These are phyloP conservation scores for Aspergillus nidulans DNA, from an alignment of 495 filamentous ascomycete species.

Conservation along the genomic window DNA sequence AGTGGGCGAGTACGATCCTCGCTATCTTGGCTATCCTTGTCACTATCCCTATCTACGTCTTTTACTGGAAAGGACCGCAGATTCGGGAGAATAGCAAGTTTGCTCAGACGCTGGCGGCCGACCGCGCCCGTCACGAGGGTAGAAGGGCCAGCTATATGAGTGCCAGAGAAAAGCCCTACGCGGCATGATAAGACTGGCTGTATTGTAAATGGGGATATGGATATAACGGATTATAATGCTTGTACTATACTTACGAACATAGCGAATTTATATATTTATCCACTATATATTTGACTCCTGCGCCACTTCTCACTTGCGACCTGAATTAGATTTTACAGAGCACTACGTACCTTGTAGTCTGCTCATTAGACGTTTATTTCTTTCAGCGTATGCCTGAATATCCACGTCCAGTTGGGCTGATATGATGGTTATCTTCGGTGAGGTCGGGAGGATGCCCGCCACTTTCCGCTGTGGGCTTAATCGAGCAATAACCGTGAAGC, in stretches of 20 bases:
- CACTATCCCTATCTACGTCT: constrained; percentile 46
- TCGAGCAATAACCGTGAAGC: neutral
- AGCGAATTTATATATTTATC: neutral
- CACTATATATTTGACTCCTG: too few species aligned
- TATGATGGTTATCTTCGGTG: neutral
- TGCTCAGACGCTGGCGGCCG: constrained; percentile 30
- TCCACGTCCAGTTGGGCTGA: too few species aligned
- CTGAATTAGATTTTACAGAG: too few species aligned
- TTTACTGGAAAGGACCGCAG: constrained; percentile 44
- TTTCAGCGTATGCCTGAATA: too few species aligned
- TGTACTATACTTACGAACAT: neutral
- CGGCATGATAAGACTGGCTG: neutral
- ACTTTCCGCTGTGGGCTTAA: neutral
- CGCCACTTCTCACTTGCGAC: too few species aligned
- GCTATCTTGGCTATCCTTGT: constrained; percentile 37
- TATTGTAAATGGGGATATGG: neutral
- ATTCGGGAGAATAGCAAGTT: constrained; percentile 43
- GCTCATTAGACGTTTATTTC: too few species aligned
- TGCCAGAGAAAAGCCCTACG: constrained; percentile 12
- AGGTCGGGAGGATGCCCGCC: neutral
- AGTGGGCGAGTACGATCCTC: constrained; percentile 40
- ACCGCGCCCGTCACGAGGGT: constrained; percentile 13
- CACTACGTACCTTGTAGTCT: too few species aligned
- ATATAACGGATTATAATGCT: neutral
- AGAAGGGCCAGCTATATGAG: constrained; percentile 20